Percentiles rank a stretch among this genome's conserved stretches.
These are phyloP conservation scores for Lodderomyces pseudojiufengensis DNA, from an alignment of 1,139 yeast species.

Conservation along the genomic window DNA sequence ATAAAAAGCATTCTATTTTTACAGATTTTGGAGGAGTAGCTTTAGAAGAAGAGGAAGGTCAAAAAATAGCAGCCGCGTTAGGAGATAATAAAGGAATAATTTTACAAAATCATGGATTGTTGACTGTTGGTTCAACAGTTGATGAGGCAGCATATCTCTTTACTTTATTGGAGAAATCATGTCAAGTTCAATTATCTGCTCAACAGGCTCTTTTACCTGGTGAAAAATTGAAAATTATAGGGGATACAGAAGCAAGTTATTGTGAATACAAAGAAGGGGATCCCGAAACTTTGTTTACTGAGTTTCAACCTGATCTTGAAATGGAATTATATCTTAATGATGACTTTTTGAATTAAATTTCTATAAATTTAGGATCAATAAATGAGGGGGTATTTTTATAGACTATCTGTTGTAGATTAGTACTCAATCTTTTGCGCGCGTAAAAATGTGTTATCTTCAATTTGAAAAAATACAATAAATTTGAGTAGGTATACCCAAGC, in stretches of 20 bases:
- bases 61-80: conserved; percentile 59
- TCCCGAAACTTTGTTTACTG: conserved; percentile 66
- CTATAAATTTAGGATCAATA: not conserved
- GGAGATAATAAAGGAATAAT: conserved; percentile 58
- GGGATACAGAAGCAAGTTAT: conserved; percentile 68
- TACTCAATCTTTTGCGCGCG: too few species aligned
- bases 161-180: conserved; percentile 62
- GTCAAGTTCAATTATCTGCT: conserved; percentile 68
- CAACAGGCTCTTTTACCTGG: conserved; percentile 54
- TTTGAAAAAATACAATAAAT: too few species aligned
- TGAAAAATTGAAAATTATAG: conserved; percentile 32
- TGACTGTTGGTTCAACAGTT: conserved; percentile 73
- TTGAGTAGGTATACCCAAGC: too few species aligned
- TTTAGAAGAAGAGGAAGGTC: conserved; percentile 68
- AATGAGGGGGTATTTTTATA: too few species aligned
- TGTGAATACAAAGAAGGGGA: conserved; percentile 61
- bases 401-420: too few species aligned
- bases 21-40: conserved; percentile 78
- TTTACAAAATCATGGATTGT: conserved; percentile 72
- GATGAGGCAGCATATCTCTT: conserved; percentile 81
- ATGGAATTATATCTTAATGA: conserved; percentile 28
- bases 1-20: conserved; percentile 65
- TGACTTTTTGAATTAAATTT: conserved; percentile 14
- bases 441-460: too few species aligned
- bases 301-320: conserved; percentile 59